Evolutionary conservation across 306 rosid genomes (phyloP), one percentile per base, ranked within the genome.

Genomic region (Pterocarpus macrocarpus): DNA sequence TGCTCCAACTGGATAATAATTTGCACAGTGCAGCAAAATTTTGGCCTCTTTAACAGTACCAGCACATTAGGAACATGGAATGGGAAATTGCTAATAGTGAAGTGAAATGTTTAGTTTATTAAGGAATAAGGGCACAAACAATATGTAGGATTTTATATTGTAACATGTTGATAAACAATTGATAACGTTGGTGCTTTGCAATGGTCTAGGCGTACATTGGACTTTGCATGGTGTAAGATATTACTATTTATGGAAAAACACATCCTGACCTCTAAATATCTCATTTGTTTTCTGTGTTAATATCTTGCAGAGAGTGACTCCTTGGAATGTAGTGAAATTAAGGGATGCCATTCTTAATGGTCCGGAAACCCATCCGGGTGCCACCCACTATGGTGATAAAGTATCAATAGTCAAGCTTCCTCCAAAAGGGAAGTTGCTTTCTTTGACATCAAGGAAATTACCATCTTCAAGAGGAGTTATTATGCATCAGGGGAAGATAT

Each of bases 341-440:
- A 90, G 95, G 84, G 85, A 89, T 57, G 92, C 97, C 59, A 71
- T 95, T 50, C 84, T 81, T 77, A 91, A 91, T 75, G 99, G 99
- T 76, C 88, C 99, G 44, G 89, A 90, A 49, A 76, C 80, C 59
- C 97, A 95, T 90, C 99, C 97, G 0, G 99, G 99, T 73, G 99
- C 99, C 43, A 95, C 95, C 57, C 95, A 89, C 68, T 90, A 88
- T 72, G 80, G 80, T 35, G 99, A 95, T 84, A 90, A 89, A 77
- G 73, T 53, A 56, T 77, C 91, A 73, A 82, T 80, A 34, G 71
- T 85, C 77, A 88, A 44, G 79, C 91, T 95, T 81, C 73, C 69
- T 4, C 76, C 69, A 52, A 85, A 69, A 38, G 84, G 85, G 47
- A 88, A 85, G 70, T 13, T 75, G 13, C 95, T 92, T 32, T 85